Evolutionary conservation across 2,329 filamentous ascomycete genomes (phyloP), one percentile per base, ranked within the genome.

Genomic region (Proliferodiscus dingleyae): DNA sequence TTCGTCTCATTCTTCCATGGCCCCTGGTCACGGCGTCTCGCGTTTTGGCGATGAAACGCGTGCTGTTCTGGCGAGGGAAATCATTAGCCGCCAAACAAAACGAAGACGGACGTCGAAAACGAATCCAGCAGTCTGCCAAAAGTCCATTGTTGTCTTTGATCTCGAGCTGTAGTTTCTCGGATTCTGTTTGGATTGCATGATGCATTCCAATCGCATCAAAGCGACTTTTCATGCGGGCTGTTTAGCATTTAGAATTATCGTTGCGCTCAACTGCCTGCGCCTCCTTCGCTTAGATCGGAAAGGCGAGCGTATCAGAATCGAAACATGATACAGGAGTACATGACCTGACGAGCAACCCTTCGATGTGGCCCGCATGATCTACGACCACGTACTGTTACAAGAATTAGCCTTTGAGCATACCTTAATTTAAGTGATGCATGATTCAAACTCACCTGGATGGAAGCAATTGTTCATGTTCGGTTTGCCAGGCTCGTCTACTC

Each of bases 401-500:
- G n/a, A n/a, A n/a, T n/a, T n/a, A 15, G 13, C 29, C 13, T 13
- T 15, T 32, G 13, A 8, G 40, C 33, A 33, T 29, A 42, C 49
- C 41, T 41, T 50, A 41, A 47, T 49, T 41, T 40, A 46, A 36
- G n/a, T 48, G 43, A 42, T 37, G 49, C 53, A 51, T 50, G 11
- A 46, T 43, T 46, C 22, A 24, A 39, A 13, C 37, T n/a, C n/a
- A n/a, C n/a, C n/a, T n/a, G n/a, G n/a, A n/a, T n/a, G n/a, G n/a
- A n/a, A n/a, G n/a, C n/a, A n/a, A n/a, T n/a, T n/a, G n/a, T n/a
- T n/a, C 36, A 33, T 23, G n/a, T 26, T 19, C 28, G 22, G 13
- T 21, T 18, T 29, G 23, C 38, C 38, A n/a, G n/a, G n/a, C 38
- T 43, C 41, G 47, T 45, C 42, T 33, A 46, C 40, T 50, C 50